Evolutionary conservation across 306 rosid species (phyloP), one percentile per base, ranked within the genome.

Genomic region (Vachellia pachyceras): DNA sequence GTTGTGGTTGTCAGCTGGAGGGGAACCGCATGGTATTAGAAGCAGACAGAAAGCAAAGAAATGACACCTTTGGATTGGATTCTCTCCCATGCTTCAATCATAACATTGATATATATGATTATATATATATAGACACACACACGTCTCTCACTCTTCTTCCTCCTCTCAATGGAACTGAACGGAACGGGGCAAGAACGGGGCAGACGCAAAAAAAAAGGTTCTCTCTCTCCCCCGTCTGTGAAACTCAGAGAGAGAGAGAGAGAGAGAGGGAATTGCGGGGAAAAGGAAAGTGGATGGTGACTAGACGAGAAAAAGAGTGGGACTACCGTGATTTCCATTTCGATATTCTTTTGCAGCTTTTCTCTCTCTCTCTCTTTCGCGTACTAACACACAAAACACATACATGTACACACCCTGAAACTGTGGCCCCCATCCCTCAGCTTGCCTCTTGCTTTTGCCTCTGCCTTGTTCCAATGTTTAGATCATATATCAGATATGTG

Each of bases 321-420:
- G 91, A 76, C 82, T 91, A 90, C 92, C 91, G 88, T 89, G 95
- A 87, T 92, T 94, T 89, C 91, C 91, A 90, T 86, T 88, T 90
- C 92, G 66, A 89, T 90, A 88, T 94, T 89, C 97, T 86, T 78
- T 92, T 86, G 94, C 97, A 94, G 97, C 92, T 89, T 92, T 84
- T 86, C 73, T 76, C 66, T 70, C 63, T 68, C 75, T 11, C 12
- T 40, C 33, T 10, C 35, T 67, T n/a, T 74, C 63, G 52, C 75
- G 37, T 20, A 33, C 40, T 18, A 12, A 42, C 35, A 42, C 72
- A 41, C 8, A n/a, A 75, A 11, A 76, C 10, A 36, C 7, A 64
- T 29, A 29, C 3, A 23, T 5, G 23, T 10, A 22, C 0, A 39
- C 58, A 79, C 75, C 41, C 75, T 73, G 41, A 73, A 72, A 72